Evolutionary conservation across 2,329 filamentous ascomycete species (phyloP), one percentile per base, ranked within the genome.

Genomic region (Epichloe bromicola): DNA sequence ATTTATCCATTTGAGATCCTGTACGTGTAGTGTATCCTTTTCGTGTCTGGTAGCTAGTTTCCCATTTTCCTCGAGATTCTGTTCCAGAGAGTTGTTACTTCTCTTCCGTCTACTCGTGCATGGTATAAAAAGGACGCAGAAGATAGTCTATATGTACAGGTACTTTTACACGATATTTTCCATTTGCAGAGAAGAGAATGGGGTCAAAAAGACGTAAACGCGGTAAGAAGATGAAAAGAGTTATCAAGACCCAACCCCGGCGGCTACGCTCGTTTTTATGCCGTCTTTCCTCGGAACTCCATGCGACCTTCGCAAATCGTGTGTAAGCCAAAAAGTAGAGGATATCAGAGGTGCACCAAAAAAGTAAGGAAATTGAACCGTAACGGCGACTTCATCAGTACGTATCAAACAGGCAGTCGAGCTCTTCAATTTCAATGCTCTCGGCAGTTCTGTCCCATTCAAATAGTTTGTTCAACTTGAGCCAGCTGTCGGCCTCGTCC

Each of bases 371-470:
- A 49, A 48, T 44, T 14, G 6, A 33, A 26, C 6, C 19, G 17
- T 6, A 41, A 42, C 4, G 26, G 14, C 15, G 17, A 8, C 34
- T 23, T 41, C 49, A 53, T 75, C 70, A 88, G 66, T 82, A 88
- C 58, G 80, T 83, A 63, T 86, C 83, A 61, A 96, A 79, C 65
- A 96, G 78, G 59, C 86, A 82, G 63, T 97, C 91, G 23, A 97
- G 81, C 73, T 98, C 93, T 45, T 95, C 88, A 46, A 97, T 79
- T 65, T 94, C 89, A 59, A 97, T 84, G 57, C 82, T 86, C 71
- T 97, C 93, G 1, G 90, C 89, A 63, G 83, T 88, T 63, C 76
- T 76, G 61, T 85, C 84, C 69, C 80, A 79, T 58, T 80, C 67
- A 46, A 67, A 62, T n/a, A 69, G 52, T 51, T 65, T 66, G 56